Conservation (phyloP, 148 eudicot species). For the Silene uniflora region DNA sequence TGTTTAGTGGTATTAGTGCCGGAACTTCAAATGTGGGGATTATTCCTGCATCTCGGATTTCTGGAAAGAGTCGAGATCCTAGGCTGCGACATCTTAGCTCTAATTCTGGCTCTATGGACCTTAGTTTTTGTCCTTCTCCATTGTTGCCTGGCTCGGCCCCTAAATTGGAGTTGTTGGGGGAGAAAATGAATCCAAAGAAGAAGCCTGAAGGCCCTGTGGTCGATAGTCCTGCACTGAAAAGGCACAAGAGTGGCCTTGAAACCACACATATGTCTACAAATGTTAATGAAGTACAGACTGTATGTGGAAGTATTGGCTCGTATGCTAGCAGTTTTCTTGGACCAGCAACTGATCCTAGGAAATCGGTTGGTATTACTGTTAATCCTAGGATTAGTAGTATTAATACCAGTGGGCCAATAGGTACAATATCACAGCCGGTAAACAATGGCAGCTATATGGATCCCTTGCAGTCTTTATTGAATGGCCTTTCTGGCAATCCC, state of each 20-base stretch:
- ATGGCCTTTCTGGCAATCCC: conserved; percentile 67
- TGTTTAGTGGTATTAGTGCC: conserved; percentile 30
- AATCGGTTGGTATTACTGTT: conserved; percentile 23
- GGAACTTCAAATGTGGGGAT: conserved; percentile 28
- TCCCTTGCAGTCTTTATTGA: conserved; percentile 68
- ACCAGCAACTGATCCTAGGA: conserved; percentile 35
- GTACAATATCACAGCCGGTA: conserved; percentile 30
- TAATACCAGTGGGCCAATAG: conserved; percentile 22
- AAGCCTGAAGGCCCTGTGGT: conserved; percentile 33
- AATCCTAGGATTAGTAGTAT: conserved; percentile 26
- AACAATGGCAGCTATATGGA: conserved; percentile 32
- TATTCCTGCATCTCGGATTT: conserved; percentile 28
- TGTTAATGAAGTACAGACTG: conserved; percentile 20
- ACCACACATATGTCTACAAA: conserved; percentile 9
- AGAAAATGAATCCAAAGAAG: conserved; percentile 39
- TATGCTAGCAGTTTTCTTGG: conserved; percentile 39
- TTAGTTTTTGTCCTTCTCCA: conserved; percentile 31
- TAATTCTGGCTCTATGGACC: conserved; percentile 34
- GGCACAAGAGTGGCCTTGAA: conserved; percentile 48
- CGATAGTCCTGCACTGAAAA: conserved; percentile 61
- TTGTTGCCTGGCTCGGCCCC: conserved; percentile 25
- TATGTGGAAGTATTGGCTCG: conserved; percentile 35
- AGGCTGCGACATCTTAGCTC: conserved; percentile 60
- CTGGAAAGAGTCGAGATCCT: conserved; percentile 80
- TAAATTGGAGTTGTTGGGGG: conserved; percentile 39